Percentiles rank a stretch among this genome's conserved stretches.
Evolutionary conservation across 345 rosid genomes (phyloP).

Genomic region (Eucalyptus melliodora): DNA sequence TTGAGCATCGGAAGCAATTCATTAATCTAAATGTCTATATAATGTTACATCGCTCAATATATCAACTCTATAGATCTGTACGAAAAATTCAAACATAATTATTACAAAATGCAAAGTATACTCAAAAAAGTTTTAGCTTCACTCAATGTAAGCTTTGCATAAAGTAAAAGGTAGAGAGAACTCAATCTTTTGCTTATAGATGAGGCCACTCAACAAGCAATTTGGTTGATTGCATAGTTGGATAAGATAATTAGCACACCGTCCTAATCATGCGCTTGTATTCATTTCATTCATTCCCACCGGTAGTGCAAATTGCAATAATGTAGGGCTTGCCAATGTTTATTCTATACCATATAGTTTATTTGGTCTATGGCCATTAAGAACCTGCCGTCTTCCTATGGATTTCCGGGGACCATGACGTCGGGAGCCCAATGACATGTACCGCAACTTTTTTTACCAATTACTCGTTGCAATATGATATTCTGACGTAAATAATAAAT

Average conservation of each 20-base stretch:
- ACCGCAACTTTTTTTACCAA: neutral
- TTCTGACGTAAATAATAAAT: neutral
- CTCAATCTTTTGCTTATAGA: neutral
- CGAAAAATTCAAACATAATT: neutral
- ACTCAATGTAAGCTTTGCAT: neutral
- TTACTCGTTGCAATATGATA: neutral
- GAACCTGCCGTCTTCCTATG: neutral
- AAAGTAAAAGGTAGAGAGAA: neutral
- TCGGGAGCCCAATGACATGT: neutral
- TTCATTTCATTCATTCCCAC: neutral
- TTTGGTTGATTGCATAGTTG: neutral
- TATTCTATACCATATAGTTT: neutral
- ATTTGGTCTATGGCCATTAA: neutral
- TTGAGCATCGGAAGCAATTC: neutral
- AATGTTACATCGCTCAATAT: neutral
- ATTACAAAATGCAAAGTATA: neutral
- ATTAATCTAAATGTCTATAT: neutral
- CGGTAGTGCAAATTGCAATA: neutral
- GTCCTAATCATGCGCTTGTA: neutral
- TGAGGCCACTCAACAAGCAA: neutral
- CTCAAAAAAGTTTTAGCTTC: neutral
- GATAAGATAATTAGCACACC: neutral
- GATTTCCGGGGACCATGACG: fast-evolving
- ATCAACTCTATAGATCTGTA: fast-evolving
- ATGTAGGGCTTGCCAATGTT: neutral